Percentiles rank a stretch among this genome's conserved stretches.
Conservation (phyloP, 495 filamentous ascomycete genomes). For the Neurospora sublineolata region DNA sequence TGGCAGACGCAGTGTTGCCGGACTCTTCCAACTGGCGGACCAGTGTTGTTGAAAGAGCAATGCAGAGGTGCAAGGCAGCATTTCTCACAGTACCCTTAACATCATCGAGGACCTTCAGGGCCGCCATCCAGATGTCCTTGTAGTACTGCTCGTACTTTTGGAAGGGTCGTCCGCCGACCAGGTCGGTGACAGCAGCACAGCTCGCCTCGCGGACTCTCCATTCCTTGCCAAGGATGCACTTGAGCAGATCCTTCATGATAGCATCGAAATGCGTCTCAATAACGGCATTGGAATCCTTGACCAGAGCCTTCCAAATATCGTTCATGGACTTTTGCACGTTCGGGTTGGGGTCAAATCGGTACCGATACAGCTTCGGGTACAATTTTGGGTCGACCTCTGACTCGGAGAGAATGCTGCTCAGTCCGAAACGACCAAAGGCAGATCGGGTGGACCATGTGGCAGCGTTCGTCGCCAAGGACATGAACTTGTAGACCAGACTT, state of each 20-base stretch:
- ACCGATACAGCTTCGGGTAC: conserved; percentile 88
- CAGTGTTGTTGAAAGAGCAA: conserved; percentile 67
- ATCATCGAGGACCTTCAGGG: conserved; percentile 83
- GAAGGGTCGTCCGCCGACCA: conserved; percentile 63
- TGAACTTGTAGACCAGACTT: conserved; percentile 90
- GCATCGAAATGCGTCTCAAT: conserved; percentile 67
- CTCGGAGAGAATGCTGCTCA: conserved; percentile 82
- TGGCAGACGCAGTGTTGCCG: conserved; percentile 56
- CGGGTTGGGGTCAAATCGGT: conserved; percentile 86
- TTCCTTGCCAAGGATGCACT: conserved; percentile 76
- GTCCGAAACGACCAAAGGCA: conserved; percentile 85
- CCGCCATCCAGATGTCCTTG: conserved; percentile 66
- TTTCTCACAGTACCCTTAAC: conserved; percentile 81
- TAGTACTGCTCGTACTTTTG: conserved; percentile 75
- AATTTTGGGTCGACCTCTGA: conserved; percentile 85
- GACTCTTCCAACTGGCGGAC: conserved; percentile 78
- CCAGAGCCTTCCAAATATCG: conserved; percentile 87
- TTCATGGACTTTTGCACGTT: conserved; percentile 93
- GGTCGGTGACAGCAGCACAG: conserved; percentile 79
- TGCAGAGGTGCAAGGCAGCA: conserved; percentile 71
- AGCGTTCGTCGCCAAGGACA: conserved; percentile 89
- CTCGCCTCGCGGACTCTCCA: conserved; percentile 89
- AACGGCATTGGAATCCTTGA: conserved; percentile 66
- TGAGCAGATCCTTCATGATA: conserved; percentile 77
- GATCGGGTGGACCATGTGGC: conserved; percentile 92